Conservation (phyloP, 495 filamentous ascomycete genomes). For the Trichoderma asperelloides region DNA sequence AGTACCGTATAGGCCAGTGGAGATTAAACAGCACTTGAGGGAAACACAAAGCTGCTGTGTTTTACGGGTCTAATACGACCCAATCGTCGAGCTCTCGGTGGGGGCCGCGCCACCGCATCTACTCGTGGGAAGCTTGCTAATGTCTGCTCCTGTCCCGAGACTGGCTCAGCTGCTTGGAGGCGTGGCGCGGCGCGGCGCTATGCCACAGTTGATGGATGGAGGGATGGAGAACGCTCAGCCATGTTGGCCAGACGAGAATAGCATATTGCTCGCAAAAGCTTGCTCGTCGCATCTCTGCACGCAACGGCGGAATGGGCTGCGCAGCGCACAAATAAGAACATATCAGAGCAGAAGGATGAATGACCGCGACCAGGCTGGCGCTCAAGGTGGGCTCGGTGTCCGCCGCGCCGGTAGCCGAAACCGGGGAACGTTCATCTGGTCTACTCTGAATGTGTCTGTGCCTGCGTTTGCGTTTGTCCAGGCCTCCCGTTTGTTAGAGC, state of each 20-base stretch:
- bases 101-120: not conserved
- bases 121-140: not conserved
- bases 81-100: not conserved
- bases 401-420: constrained; percentile 7
- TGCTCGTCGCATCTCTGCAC: not conserved
- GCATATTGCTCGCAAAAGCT: not conserved
- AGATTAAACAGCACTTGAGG: not conserved
- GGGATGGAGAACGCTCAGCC: not conserved
- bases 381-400: not conserved
- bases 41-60: not conserved
- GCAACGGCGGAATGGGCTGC: not conserved
- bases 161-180: not conserved
- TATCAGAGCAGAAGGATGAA: not conserved
- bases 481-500: not conserved
- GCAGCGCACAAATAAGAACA: not conserved
- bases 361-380: not conserved
- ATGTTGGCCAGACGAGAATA: not conserved
- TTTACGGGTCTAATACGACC: not conserved
- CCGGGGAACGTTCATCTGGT: constrained; percentile 5
- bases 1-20: not conserved
- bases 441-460: not conserved
- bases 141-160: not conserved
- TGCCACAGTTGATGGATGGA: not conserved
- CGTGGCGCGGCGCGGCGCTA: not conserved
- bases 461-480: not conserved